These are phyloP conservation scores for Kwoniella sp. DNA, from an alignment of 768 basidiomycete species.

Conservation along the genomic window DNA sequence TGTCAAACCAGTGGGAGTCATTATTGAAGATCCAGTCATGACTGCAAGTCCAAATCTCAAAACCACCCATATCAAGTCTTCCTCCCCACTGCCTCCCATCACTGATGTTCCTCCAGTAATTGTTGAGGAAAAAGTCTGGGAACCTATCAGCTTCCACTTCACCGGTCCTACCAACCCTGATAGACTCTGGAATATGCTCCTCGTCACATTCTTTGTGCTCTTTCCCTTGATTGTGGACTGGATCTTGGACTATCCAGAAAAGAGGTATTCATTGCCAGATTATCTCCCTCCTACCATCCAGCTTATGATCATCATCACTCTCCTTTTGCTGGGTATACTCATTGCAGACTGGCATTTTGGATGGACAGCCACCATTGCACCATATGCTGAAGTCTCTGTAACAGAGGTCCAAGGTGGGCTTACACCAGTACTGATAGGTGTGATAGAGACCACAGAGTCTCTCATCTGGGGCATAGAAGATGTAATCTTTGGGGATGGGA, in stretches of 20 bases:
- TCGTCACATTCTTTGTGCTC: conserved; percentile 19
- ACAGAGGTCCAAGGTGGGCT: conserved; percentile 15
- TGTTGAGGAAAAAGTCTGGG: conserved; percentile 16
- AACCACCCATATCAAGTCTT: background rate
- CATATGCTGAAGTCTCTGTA: conserved; percentile 12
- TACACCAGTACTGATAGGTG: conserved; percentile 19
- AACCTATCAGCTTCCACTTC: conserved; percentile 21
- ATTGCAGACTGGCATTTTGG: conserved; percentile 32
- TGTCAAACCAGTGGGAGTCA: background rate
- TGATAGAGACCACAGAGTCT: conserved; percentile 24
- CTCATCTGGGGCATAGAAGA: conserved; percentile 39
- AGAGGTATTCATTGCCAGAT: conserved; percentile 14
- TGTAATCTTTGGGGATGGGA: conserved; percentile 39
- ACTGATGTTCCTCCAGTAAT: conserved; percentile 9
- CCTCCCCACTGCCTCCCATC: background rate
- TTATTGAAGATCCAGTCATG: background rate
- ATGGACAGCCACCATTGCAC: conserved; percentile 11
- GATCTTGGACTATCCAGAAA: conserved; percentile 28
- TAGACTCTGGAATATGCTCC: conserved; percentile 28
- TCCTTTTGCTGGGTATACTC: conserved; percentile 12
- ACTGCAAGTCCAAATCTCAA: background rate
- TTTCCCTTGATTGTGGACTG: conserved; percentile 32
- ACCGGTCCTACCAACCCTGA: conserved; percentile 35
- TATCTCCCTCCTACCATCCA: conserved; percentile 28
- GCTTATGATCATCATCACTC: conserved; percentile 17